These are phyloP conservation scores for Carex myosuroides DNA, from an alignment of 176 grass and related monocot genomes.

Conservation along the genomic window DNA sequence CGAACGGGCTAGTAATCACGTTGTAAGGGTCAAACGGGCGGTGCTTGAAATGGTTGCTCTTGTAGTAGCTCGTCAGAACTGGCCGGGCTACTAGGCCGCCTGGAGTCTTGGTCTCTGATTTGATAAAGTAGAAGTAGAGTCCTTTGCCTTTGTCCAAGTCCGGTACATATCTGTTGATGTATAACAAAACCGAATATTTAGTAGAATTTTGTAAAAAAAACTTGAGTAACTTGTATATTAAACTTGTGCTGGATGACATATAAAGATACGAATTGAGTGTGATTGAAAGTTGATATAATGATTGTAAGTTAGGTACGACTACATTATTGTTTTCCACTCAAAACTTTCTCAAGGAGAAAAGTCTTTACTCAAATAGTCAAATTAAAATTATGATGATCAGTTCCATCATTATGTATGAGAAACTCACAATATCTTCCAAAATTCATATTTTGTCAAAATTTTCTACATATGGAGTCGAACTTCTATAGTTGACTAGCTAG, in stretches of 20 bases:
- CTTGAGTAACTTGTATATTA: background rate
- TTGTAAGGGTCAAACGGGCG: constrained; percentile 74
- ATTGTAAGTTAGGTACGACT: background rate
- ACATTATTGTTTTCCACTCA: background rate
- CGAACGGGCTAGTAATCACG: constrained; percentile 85
- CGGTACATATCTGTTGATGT: constrained; percentile 49
- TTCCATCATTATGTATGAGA: background rate
- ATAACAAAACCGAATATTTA: background rate
- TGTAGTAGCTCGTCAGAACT: constrained; percentile 98
- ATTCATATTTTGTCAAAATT: background rate
- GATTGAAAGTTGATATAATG: background rate
- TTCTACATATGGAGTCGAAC: background rate
- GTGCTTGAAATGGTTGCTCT: constrained; percentile 82
- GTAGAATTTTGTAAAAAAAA: background rate
- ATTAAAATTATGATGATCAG: background rate
- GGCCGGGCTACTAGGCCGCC: constrained; percentile 69
- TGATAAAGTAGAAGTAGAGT: constrained; percentile 91
- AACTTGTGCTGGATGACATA: background rate
- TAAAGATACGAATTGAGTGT: background rate
- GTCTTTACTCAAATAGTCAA: background rate
- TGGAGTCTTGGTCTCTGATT: constrained; percentile 80
- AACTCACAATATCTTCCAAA: background rate
- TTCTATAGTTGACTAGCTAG: background rate
- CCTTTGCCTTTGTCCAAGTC: constrained; percentile 89
- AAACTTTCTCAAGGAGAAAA: background rate